A percentile compares a stretch with the other conserved stretches of the same genome.
These are phyloP conservation scores for Piromyces finnis DNA, from an alignment of 192 early-diverging fungal genomes.

Conservation along the genomic window DNA sequence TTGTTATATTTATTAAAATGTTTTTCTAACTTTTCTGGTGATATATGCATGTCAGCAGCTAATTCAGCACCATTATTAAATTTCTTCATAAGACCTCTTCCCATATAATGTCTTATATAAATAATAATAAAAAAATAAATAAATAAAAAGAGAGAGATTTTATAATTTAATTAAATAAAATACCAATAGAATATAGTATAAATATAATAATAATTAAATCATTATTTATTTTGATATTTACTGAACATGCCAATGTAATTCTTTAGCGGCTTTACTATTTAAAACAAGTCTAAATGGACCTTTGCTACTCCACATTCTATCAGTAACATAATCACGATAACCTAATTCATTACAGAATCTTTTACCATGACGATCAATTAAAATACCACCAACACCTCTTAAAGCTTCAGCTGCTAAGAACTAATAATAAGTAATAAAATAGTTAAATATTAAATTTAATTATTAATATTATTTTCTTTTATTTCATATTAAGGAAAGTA, in stretches of 20 bases:
- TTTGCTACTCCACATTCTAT: slow-evolving; percentile 66
- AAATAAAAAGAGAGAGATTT: too few species aligned
- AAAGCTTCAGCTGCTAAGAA: slow-evolving; percentile 92
- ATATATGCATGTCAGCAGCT: slow-evolving; percentile 56
- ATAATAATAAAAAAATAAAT: too few species aligned
- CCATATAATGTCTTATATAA: slow-evolving; percentile 43
- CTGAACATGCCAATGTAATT: slow-evolving; percentile 86
- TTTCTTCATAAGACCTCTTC: slow-evolving; percentile 74
- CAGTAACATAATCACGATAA: slow-evolving; percentile 85
- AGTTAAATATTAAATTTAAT: too few species aligned
- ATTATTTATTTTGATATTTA: not conserved
- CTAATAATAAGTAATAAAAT: not conserved
- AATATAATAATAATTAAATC: not conserved
- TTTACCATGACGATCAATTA: slow-evolving; percentile 59
- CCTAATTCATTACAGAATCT: slow-evolving; percentile 89
- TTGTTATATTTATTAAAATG: slow-evolving; percentile 32
- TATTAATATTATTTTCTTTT: too few species aligned
- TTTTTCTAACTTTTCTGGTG: slow-evolving; percentile 5
- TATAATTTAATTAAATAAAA: not conserved
- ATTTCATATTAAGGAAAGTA: not conserved
- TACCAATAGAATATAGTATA: too few species aligned
- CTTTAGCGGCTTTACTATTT: slow-evolving; percentile 66
- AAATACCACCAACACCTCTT: slow-evolving; percentile 77
- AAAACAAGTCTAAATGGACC: slow-evolving; percentile 68
- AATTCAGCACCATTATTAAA: slow-evolving; percentile 55